These are phyloP conservation scores for Domatiomyces globalis DNA, from an alignment of 2,329 filamentous ascomycete genomes.

Conservation along the genomic window DNA sequence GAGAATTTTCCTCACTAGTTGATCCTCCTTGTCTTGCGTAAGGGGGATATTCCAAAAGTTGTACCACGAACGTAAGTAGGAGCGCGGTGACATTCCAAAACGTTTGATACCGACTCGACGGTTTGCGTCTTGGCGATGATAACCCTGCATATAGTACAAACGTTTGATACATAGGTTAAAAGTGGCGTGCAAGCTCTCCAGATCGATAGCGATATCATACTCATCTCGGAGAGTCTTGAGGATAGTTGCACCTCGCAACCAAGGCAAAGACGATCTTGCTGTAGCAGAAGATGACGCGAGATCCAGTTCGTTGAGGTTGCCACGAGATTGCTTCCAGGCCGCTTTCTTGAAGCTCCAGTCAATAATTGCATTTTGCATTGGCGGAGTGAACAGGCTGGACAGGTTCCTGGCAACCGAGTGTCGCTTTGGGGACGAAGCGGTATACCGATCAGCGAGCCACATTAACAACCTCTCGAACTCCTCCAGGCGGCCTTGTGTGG, in stretches of 20 bases:
- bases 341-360: conserved; percentile 33
- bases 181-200: not conserved
- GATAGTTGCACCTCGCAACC: conserved; percentile 11
- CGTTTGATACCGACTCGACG: not conserved
- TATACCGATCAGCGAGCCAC: conserved; percentile 26
- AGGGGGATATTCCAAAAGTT: not conserved
- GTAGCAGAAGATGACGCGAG: not conserved
- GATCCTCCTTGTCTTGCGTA: not conserved
- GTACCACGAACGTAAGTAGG: not conserved
- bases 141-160: not conserved
- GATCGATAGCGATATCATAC: conserved; percentile 9
- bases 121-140: not conserved
- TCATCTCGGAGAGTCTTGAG: conserved; percentile 9
- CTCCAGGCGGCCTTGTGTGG: conserved; percentile 24
- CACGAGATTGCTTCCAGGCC: not conserved
- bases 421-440: conserved; percentile 17
- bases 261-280: conserved; percentile 5
- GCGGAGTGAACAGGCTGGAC: conserved; percentile 28
- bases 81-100: not conserved
- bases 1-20: not conserved
- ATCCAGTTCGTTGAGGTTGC: not conserved
- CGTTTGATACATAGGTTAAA: not conserved
- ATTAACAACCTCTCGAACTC: conserved; percentile 37
- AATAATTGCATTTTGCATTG: conserved; percentile 35
- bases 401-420: conserved; percentile 21